phyloP scores from a whole-genome alignment of 75 land plant genomes.

The Sequoiadendron giganteum region DNA sequence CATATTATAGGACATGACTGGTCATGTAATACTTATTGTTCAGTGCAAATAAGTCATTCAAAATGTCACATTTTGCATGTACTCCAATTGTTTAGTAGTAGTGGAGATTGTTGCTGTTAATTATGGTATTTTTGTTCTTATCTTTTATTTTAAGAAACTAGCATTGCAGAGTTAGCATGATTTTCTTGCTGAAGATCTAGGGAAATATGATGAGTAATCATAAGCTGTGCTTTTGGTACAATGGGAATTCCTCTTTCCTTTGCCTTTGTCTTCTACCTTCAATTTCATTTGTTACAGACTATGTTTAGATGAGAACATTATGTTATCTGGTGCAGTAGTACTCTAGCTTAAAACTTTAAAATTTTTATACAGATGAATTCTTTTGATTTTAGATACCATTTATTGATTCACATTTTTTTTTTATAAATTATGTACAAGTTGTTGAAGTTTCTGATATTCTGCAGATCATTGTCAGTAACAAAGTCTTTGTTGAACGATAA shows the following conservation, averaged over 20 bases:
- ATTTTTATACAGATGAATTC: neutral
- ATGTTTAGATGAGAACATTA: neutral
- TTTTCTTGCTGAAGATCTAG: neutral
- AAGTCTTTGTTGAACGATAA: constrained; percentile 16
- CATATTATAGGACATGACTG: neutral
- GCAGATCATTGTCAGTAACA: constrained; percentile 8
- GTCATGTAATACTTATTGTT: neutral
- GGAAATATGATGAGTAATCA: neutral
- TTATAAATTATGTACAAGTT: neutral
- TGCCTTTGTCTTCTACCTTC: neutral
- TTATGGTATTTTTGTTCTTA: neutral
- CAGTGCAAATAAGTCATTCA: neutral
- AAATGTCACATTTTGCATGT: neutral
- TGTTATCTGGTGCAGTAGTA: neutral
- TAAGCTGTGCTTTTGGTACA: neutral
- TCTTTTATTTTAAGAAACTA: neutral
- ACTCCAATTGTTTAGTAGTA: neutral
- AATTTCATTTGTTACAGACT: neutral
- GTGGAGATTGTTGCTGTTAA: neutral
- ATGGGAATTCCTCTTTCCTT: neutral
- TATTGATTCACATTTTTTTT: neutral
- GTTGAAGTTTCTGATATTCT: neutral
- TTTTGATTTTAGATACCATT: neutral
- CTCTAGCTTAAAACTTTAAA: neutral
- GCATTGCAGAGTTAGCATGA: neutral